phyloP scores from a whole-genome alignment of 2,329 filamentous ascomycete species.

The Penicillium rolfsii region DNA sequence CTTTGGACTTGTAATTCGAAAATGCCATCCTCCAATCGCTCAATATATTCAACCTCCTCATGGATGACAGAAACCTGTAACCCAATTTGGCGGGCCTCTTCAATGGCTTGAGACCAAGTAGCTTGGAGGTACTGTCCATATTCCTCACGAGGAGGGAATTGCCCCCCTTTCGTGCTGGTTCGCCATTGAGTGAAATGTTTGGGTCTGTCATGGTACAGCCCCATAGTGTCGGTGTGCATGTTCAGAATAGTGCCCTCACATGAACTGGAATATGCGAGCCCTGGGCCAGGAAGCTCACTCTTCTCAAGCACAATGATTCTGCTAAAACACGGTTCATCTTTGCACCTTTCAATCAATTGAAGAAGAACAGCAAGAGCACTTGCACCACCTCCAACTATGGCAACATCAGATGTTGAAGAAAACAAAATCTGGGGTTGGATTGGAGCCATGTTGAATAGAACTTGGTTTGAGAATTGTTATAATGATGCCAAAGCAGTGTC shows the following conservation, averaged over 20 bases:
- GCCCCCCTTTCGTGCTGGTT: neutral
- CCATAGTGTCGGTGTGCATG: constrained; percentile 5
- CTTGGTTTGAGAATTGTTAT: neutral
- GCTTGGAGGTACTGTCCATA: constrained; percentile 2
- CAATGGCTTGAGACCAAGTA: constrained; percentile 4
- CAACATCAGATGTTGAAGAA: neutral
- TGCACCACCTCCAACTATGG: neutral
- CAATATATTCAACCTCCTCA: constrained; percentile 1
- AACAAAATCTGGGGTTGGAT: neutral
- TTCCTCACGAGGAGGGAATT: constrained; percentile 1
- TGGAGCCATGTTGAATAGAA: neutral
- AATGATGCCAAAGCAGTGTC: neutral
- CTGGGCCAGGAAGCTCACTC: neutral
- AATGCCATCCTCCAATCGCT: neutral
- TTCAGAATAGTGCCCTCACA: constrained; percentile 3
- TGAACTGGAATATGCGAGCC: neutral
- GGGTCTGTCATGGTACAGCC: neutral
- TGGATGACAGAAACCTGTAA: neutral
- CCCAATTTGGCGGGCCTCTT: neutral
- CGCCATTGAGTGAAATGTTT: constrained; percentile 3
- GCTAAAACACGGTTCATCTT: neutral
- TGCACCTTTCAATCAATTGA: constrained; percentile 5
- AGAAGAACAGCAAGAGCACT: constrained; percentile 4
- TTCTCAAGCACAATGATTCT: constrained; percentile 4
- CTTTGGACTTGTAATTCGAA: neutral